Evolutionary conservation across 208 protist genomes (phyloP).

Genomic region (Acanthamoeba sp.): DNA sequence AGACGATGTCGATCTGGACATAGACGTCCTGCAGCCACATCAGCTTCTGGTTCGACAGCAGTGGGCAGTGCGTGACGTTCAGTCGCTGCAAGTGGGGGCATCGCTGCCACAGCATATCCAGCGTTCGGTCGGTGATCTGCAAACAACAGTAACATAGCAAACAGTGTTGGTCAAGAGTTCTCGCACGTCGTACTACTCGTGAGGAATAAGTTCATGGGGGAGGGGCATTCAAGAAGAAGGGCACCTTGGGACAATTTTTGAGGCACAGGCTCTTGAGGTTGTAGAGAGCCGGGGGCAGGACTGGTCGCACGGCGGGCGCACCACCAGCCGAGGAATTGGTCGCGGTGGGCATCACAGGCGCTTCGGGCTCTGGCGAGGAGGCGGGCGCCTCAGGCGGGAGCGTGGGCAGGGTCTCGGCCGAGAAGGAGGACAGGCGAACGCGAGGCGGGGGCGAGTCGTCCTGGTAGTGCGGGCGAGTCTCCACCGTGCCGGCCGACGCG

Average conservation of each 20-base stretch:
- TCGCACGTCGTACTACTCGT: too few species aligned
- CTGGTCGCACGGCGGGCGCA: not conserved
- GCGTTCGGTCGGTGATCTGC: constrained; percentile 49
- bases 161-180: too few species aligned
- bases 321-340: not conserved
- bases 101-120: constrained; percentile 62
- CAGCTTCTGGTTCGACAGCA: constrained; percentile 60
- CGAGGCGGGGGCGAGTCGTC: not conserved
- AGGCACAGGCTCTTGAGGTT: constrained; percentile 64
- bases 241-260: constrained; percentile 55
- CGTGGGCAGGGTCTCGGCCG: constrained; percentile 1
- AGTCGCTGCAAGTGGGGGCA: constrained; percentile 48
- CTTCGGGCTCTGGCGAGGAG: not conserved
- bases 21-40: constrained; percentile 66
- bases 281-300: constrained; percentile 27
- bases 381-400: not conserved
- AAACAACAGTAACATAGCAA: not conserved
- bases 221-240: too few species aligned
- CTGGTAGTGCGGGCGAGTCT: constrained; percentile 9
- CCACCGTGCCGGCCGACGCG: constrained; percentile 18
- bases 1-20: constrained; percentile 55
- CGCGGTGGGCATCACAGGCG: not conserved
- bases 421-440: constrained; percentile 21
- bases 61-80: constrained; percentile 54
- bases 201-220: too few species aligned